Conservation (phyloP, 345 rosid species). For the Lagerstroemia speciosa region DNA sequence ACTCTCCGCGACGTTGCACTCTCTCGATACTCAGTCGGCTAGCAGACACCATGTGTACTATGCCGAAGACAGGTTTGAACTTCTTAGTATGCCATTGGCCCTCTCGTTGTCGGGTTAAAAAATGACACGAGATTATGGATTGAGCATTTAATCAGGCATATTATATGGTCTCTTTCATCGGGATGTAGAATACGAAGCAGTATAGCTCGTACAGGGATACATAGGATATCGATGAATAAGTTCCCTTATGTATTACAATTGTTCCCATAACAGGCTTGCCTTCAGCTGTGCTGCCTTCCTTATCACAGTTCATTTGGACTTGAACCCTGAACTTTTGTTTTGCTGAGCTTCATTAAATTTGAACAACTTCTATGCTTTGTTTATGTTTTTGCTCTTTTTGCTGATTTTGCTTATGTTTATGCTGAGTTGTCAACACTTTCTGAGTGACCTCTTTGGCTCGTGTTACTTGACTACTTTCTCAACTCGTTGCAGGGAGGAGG, state of each 20-base stretch:
- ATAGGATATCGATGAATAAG: not conserved
- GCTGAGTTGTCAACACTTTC: not conserved
- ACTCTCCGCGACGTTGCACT: slow-evolving; percentile 60
- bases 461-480: not conserved
- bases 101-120: not conserved
- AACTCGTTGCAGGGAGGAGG: slow-evolving; percentile 53
- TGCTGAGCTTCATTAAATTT: not conserved
- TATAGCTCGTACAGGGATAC: not conserved
- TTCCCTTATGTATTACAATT: not conserved
- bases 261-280: no score
- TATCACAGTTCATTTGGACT: not conserved
- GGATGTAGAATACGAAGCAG: not conserved
- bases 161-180: not conserved
- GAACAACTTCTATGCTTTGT: not conserved
- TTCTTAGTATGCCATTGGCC: not conserved
- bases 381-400: no score
- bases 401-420: not conserved
- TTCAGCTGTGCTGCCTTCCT: not conserved
- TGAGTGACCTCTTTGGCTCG: not conserved
- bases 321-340: not conserved
- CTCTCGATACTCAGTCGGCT: slow-evolving; percentile 37
- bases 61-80: slow-evolving; percentile 70
- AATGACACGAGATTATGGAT: not conserved
- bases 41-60: slow-evolving; percentile 57
- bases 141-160: not conserved